Evolutionary conservation across 1,139 yeast genomes (phyloP).

Genomic region (Lipomyces yarrowii): DNA sequence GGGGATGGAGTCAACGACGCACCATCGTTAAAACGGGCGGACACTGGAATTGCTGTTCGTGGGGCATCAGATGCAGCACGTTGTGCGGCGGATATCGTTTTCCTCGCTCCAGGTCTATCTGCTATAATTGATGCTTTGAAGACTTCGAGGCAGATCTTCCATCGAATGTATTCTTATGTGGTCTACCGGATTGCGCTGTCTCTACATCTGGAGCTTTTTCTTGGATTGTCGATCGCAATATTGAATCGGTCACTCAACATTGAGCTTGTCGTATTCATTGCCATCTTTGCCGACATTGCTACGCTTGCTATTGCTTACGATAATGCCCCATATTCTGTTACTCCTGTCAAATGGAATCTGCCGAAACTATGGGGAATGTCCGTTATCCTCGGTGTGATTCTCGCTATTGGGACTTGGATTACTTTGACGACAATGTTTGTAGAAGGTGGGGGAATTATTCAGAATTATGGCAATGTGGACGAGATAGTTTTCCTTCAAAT

Average conservation of each 20-base stretch:
- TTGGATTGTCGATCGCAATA: slow-evolving; percentile 73
- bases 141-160: slow-evolving; percentile 78
- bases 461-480: slow-evolving; percentile 69
- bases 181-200: slow-evolving; percentile 78
- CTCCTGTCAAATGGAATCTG: slow-evolving; percentile 98
- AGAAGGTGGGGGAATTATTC: slow-evolving; percentile 61
- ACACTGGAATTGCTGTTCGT: slow-evolving; percentile 78
- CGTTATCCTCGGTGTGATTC: slow-evolving; percentile 61
- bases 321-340: slow-evolving; percentile 93
- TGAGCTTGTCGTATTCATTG: slow-evolving; percentile 70
- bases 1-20: slow-evolving; percentile 83
- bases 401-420: slow-evolving; percentile 74
- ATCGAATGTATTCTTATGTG: slow-evolving; percentile 77
- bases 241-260: slow-evolving; percentile 64
- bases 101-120: slow-evolving; percentile 76
- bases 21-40: slow-evolving; percentile 76
- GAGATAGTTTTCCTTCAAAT: slow-evolving; percentile 72
- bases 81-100: slow-evolving; percentile 77
- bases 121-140: slow-evolving; percentile 74
- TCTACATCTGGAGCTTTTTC: slow-evolving; percentile 69
- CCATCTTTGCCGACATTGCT: slow-evolving; percentile 76
- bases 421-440: slow-evolving; percentile 69
- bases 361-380: slow-evolving; percentile 81
- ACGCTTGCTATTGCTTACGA: slow-evolving; percentile 77
- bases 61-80: slow-evolving; percentile 81